Evolutionary conservation across 2,329 filamentous ascomycete genomes (phyloP).

Genomic region (Mycosphaerella sp.): DNA sequence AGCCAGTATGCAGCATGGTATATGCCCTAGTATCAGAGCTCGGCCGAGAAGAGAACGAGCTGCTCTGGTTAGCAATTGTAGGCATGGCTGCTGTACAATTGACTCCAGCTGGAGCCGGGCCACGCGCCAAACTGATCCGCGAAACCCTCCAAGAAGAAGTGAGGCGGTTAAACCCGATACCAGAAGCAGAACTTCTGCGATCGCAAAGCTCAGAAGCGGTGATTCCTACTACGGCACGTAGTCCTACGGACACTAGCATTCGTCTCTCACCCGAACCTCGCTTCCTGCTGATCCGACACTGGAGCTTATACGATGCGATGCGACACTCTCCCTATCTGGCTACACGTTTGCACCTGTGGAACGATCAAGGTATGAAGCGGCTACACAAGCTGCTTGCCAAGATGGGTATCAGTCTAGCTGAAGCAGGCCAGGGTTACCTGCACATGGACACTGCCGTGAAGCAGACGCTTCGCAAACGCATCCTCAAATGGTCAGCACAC

Average conservation of each 20-base stretch:
- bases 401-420: slow-evolving; percentile 90
- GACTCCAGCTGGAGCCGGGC: slow-evolving; percentile 56
- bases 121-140: slow-evolving; percentile 68
- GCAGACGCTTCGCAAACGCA: slow-evolving; percentile 72
- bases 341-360: slow-evolving; percentile 89
- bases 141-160: slow-evolving; percentile 90
- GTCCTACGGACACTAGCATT: slow-evolving; percentile 86
- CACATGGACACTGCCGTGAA: slow-evolving; percentile 99
- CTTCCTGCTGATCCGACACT: slow-evolving; percentile 88
- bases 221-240: slow-evolving; percentile 81
- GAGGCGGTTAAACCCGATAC: slow-evolving; percentile 79
- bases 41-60: slow-evolving; percentile 91
- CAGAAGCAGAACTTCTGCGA: slow-evolving; percentile 47
- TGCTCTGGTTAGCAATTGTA: slow-evolving; percentile 91
- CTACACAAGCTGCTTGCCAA: slow-evolving; percentile 93
- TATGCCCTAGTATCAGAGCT: slow-evolving; percentile 93
- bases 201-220: slow-evolving; percentile 64
- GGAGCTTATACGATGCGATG: slow-evolving; percentile 98
- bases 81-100: slow-evolving; percentile 92
- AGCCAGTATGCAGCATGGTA: slow-evolving; percentile 88
- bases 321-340: slow-evolving; percentile 93
- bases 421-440: slow-evolving; percentile 92
- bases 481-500: slow-evolving; percentile 84
- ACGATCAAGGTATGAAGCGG: slow-evolving; percentile 76
- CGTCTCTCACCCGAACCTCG: slow-evolving; percentile 88